These are phyloP conservation scores for Aspergillus neoniger DNA, from an alignment of 2,329 filamentous ascomycete species.

Conservation along the genomic window DNA sequence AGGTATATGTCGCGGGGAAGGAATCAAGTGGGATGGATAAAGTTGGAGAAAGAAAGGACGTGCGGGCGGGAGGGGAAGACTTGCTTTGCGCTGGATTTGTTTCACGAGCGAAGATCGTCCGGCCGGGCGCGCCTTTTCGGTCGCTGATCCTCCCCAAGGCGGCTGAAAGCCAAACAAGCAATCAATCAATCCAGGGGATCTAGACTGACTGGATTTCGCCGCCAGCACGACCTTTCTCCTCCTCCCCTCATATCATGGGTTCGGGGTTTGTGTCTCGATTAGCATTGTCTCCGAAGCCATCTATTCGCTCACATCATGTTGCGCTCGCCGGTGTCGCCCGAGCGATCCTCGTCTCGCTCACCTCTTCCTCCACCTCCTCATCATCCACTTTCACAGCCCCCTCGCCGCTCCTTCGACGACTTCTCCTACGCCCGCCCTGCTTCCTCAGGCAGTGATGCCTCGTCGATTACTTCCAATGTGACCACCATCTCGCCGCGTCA, in stretches of 20 bases:
- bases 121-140: too few relatives aligned
- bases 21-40: background rate
- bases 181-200: too few relatives aligned
- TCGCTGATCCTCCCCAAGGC: too few relatives aligned
- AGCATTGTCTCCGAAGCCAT: too few relatives aligned
- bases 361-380: slow-evolving; percentile 19
- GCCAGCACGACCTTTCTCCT: too few relatives aligned
- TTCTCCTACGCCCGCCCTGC: slow-evolving; percentile 37
- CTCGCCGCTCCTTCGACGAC: slow-evolving; percentile 33
- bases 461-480: slow-evolving; percentile 46
- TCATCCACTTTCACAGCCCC: slow-evolving; percentile 20
- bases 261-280: too few relatives aligned
- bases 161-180: too few relatives aligned
- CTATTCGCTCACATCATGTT: slow-evolving; percentile 15
- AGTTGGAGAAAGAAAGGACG: background rate
- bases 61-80: background rate
- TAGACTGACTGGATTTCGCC: too few relatives aligned
- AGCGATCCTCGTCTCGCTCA: slow-evolving; percentile 25
- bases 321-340: slow-evolving; percentile 26
- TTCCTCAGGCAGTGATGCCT: slow-evolving; percentile 51
- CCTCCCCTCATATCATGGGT: too few relatives aligned
- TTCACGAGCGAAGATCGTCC: too few relatives aligned
- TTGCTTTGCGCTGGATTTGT: too few relatives aligned
- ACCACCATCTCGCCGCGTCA: slow-evolving; percentile 47
- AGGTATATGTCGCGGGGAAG: background rate